Evolutionary conservation across 2,329 filamentous ascomycete genomes (phyloP), one percentile per base, ranked within the genome.

Genomic region (Arthrinium puccinioides): DNA sequence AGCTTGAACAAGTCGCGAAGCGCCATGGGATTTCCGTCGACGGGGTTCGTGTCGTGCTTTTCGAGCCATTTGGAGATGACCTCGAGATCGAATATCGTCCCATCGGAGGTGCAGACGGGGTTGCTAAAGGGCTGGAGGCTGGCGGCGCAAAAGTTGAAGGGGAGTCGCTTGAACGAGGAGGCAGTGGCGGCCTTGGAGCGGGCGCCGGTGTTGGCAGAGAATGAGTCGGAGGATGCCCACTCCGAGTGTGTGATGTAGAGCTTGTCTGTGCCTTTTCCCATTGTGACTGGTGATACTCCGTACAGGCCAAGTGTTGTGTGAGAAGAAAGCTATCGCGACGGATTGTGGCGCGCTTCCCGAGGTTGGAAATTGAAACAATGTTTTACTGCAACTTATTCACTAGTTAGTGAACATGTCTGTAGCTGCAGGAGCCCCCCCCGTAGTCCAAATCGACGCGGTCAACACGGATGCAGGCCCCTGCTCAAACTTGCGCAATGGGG

Each of bases 111-210:
- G 69, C 92, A 98, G 24, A 98, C 92, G 5, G 92, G 89, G 54
- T 95, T 86, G 55, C 82, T 79, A 68, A 96, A 98, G 7, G 94
- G 94, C 57, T 97, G 92, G 23, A 98, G 81, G 43, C 87, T 94
- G 26, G 94, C 82, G 44, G 92, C 87, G 75, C 92, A 98, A 66
- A 92, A 97, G 71, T 96, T 97, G 76, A 94, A 98, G 21, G 94
- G 92, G 2, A 98, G 76, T 31, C 87, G 84, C 55, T 84, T 87
- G 69, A 97, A 97, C 25, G 76, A 74, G 27, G 26, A 21, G 33
- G 77, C 73, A 46, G 77, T 75, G 16, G 63, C 63, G 3, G 67
- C 63, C 32, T 72, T 59, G 60, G 72, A 61, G 64, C 80, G 58
- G 56, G 74, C 59, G 35, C 84, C 84, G 20, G 75, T 82, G 57